Conservation (phyloP, 345 rosid species). For the Aquilaria sinensis region DNA sequence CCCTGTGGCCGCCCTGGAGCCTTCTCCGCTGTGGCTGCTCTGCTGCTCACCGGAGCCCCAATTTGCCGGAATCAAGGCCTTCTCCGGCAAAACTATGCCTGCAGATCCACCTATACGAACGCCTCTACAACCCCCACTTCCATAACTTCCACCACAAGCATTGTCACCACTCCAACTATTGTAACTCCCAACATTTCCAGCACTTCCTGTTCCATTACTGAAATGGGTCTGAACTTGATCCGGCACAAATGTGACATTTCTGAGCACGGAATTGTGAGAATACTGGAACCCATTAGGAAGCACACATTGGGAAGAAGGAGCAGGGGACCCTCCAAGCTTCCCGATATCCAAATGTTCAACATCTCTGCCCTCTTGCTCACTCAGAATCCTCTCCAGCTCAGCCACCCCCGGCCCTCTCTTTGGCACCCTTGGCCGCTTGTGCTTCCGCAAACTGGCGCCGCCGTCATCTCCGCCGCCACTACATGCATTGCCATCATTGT, state of each 20-base stretch:
- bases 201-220: background rate
- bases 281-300: background rate
- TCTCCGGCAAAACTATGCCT: conserved; percentile 17
- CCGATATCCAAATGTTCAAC: background rate
- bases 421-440: conserved; percentile 37
- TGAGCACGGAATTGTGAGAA: conserved; percentile 3
- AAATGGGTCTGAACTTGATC: conserved; percentile 3
- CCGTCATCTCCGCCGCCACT: conserved; percentile 19
- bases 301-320: conserved; percentile 8
- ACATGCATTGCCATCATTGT: conserved; percentile 20
- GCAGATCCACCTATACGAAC: conserved; percentile 16
- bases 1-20: conserved; percentile 17
- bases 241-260: conserved; percentile 3
- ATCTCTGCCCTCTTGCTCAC: conserved; percentile 39
- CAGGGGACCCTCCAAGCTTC: conserved; percentile 6
- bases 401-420: conserved; percentile 85
- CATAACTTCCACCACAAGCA: conserved; percentile 8
- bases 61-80: conserved; percentile 18
- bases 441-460: conserved; percentile 34
- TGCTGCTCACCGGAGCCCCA: conserved; percentile 14
- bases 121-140: conserved; percentile 7
- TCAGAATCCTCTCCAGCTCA: conserved; percentile 70
- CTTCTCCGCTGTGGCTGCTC: conserved; percentile 2
- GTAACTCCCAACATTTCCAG: background rate
- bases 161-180: conserved; percentile 13